phyloP scores from a whole-genome alignment of 768 basidiomycete genomes.

The Cystofilobasidium capitatum region DNA sequence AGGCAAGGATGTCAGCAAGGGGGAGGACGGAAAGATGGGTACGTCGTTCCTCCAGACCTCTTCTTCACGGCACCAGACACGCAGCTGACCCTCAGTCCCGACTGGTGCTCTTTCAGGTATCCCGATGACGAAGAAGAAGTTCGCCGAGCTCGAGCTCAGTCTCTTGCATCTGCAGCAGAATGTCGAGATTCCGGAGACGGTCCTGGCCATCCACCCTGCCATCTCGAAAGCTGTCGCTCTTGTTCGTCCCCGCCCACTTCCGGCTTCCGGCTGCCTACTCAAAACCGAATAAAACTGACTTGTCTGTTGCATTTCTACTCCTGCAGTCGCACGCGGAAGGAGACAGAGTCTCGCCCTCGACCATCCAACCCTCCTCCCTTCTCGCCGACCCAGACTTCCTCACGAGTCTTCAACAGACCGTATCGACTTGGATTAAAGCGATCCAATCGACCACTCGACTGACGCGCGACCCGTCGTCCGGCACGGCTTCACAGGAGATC shows the following conservation, averaged over 20 bases:
- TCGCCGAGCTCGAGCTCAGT: slow-evolving; percentile 91
- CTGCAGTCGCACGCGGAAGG: slow-evolving; percentile 44
- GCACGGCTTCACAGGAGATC: slow-evolving; percentile 96
- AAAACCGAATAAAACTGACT: slow-evolving; percentile 35
- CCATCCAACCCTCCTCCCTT: slow-evolving; percentile 63
- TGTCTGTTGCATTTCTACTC: too few relatives aligned
- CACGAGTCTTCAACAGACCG: slow-evolving; percentile 82
- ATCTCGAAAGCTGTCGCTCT: slow-evolving; percentile 69
- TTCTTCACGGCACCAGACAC: neutral
- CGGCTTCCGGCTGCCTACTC: neutral
- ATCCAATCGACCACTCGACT: slow-evolving; percentile 95
- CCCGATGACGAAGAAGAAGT: slow-evolving; percentile 98
- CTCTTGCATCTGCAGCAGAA: slow-evolving; percentile 94
- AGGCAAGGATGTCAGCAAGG: slow-evolving; percentile 44
- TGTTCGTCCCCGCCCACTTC: too few relatives aligned
- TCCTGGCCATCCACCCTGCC: slow-evolving; percentile 78
- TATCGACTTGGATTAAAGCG: slow-evolving; percentile 96
- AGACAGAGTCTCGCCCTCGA: slow-evolving; percentile 53
- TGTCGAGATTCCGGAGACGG: slow-evolving; percentile 95
- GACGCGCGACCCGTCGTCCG: slow-evolving; percentile 81
- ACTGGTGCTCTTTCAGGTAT: slow-evolving; percentile 49
- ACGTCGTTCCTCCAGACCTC: slow-evolving; percentile 18
- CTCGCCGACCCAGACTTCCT: slow-evolving; percentile 84
- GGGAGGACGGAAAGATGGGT: slow-evolving; percentile 75
- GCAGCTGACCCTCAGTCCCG: neutral